Percentiles rank a stretch among this genome's conserved stretches.
Evolutionary conservation across 2,329 filamentous ascomycete genomes (phyloP).

Genomic region (Colletotrichum sp.): DNA sequence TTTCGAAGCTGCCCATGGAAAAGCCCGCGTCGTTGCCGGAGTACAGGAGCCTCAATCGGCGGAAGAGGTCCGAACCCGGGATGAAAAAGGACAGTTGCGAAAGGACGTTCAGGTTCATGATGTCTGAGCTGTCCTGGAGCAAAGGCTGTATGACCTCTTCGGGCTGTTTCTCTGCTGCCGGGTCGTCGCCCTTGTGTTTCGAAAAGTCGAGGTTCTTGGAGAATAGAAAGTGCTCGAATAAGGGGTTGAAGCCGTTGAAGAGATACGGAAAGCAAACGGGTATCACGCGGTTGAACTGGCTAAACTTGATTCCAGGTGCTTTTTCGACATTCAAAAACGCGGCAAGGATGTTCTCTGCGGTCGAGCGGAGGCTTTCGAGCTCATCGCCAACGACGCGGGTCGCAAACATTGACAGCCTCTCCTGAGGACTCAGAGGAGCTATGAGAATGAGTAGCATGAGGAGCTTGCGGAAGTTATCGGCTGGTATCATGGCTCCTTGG

Average conservation of each 20-base stretch:
- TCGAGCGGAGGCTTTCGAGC: slow-evolving; percentile 62
- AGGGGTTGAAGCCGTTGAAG: slow-evolving; percentile 69
- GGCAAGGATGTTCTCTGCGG: slow-evolving; percentile 69
- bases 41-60: slow-evolving; percentile 70
- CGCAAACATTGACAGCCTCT: slow-evolving; percentile 67
- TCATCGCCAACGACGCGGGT: slow-evolving; percentile 60
- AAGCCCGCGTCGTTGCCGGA: slow-evolving; percentile 75
- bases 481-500: slow-evolving; percentile 72
- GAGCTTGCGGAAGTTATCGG: slow-evolving; percentile 74
- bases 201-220: slow-evolving; percentile 73
- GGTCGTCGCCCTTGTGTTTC: slow-evolving; percentile 46
- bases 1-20: slow-evolving; percentile 78
- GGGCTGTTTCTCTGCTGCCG: slow-evolving; percentile 7
- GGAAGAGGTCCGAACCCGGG: slow-evolving; percentile 67
- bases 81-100: slow-evolving; percentile 79
- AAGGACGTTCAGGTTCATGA: slow-evolving; percentile 67
- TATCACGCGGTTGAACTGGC: slow-evolving; percentile 65
- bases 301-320: slow-evolving; percentile 66
- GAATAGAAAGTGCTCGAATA: slow-evolving; percentile 80
- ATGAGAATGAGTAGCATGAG: slow-evolving; percentile 73
- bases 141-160: slow-evolving; percentile 50
- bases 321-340: slow-evolving; percentile 71
- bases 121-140: slow-evolving; percentile 58
- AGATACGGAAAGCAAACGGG: slow-evolving; percentile 67
- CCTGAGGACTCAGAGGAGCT: slow-evolving; percentile 68